Percentiles rank a stretch among this genome's conserved stretches.
These are phyloP conservation scores for Plantago major DNA, from an alignment of 257 asterid genomes.

Conservation along the genomic window DNA sequence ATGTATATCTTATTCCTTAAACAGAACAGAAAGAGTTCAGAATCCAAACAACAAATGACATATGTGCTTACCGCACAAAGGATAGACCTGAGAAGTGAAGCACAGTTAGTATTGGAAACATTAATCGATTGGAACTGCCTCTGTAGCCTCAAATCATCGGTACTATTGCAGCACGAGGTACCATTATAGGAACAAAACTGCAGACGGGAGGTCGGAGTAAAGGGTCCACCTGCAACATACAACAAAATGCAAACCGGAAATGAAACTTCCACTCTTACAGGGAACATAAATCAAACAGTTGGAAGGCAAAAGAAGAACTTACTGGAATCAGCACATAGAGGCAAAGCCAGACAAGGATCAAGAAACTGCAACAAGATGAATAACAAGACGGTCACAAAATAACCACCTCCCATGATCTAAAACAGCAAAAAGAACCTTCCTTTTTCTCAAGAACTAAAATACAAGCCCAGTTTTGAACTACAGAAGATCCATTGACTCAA, in stretches of 20 bases:
- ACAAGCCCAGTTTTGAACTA: not conserved
- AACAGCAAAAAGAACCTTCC: not conserved
- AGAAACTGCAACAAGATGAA: constrained; percentile 44
- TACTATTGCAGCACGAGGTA: constrained; percentile 58
- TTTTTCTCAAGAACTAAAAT: not conserved
- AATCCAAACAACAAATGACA: too few relatives aligned
- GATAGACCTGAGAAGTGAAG: constrained; percentile 67
- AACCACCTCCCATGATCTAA: constrained; percentile 37
- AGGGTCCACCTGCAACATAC: constrained; percentile 52
- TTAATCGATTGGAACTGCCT: constrained; percentile 54
- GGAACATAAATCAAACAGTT: constrained; percentile 15
- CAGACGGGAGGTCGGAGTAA: constrained; percentile 34
- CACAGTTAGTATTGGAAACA: constrained; percentile 62
- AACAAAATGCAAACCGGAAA: not conserved
- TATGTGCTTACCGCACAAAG: constrained; percentile 59
- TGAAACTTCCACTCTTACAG: not conserved
- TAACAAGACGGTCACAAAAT: constrained; percentile 27
- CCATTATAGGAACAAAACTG: constrained; percentile 70
- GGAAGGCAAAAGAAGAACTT: constrained; percentile 20
- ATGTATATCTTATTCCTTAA: too few relatives aligned
- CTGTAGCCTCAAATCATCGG: constrained; percentile 47
- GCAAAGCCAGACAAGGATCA: constrained; percentile 47
- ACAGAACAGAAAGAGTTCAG: too few relatives aligned
- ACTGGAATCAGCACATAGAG: constrained; percentile 70
- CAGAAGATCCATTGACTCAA: not conserved